Evolutionary conservation across 2,329 filamentous ascomycete species (phyloP), one percentile per base, ranked within the genome.

Genomic region (Aspergillus sp.): DNA sequence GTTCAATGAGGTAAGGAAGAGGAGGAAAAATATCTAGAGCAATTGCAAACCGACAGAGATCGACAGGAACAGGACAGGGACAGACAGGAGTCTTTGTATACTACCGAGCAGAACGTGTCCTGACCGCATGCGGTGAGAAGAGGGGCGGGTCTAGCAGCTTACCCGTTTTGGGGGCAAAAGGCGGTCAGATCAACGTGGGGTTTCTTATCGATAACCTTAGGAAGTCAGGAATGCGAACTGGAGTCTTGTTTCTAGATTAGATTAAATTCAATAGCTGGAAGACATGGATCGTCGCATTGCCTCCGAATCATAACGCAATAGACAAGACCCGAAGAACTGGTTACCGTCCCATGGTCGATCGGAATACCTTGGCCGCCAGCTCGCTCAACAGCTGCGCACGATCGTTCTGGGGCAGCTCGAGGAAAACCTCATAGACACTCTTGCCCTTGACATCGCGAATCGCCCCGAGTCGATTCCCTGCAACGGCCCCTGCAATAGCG

Each of bases 391-490:
- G 73, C 70, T 85, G 86, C 50, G 91, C 86, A 66, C 90, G 88
- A 66, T 96, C 92, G 47, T 80, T 81, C 71, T 91, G 88, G 47
- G 91, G 91, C 66, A 99, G 77, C 63, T 96, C 89, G 78, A 90
- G 65, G 70, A 93, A 97, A 14, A 97, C 94, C 23, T 86, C 80
- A 72, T 95, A 97, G 5, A 99, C 94, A 67, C 90, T 96, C 85
- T 97, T 97, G 19, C 92, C 92, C 74, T 86, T 91, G 29, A 88
- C 85, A 74, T 99, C 94, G 52, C 94, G 81, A 17, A 99, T 84
- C 5, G 90, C 89, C 1, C 94, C 94, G n/a, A 97, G 75, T 47
- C 92, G 77, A 74, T 97, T 97, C 10, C 94, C 94, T 0, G 92
- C 93, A 2, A 97, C 92, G 2, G 90, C 91, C 2, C 94, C 94